phyloP scores from a whole-genome alignment of 2,329 filamentous ascomycete species.

The Truncatella angustata region DNA sequence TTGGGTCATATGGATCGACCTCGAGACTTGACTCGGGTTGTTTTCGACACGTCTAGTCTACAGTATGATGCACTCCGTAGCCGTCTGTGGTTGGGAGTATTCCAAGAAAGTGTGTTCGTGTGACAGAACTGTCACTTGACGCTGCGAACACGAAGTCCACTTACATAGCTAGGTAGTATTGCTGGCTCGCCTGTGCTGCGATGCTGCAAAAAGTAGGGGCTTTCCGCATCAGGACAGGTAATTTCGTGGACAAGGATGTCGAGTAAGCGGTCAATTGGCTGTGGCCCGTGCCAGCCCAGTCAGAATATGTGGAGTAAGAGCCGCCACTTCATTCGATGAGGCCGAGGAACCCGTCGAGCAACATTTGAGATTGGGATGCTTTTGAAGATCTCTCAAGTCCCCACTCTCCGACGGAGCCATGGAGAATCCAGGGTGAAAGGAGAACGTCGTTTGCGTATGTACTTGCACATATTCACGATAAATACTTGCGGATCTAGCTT shows the following conservation, averaged over 20 bases:
- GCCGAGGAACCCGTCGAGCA: neutral
- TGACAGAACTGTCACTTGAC: neutral
- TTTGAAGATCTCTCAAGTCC: slow-evolving; percentile 2
- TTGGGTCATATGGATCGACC: no score
- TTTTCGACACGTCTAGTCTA: no score
- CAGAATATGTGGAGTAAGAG: neutral
- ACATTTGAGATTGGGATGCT: neutral
- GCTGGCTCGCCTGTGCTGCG: neutral
- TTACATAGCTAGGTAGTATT: neutral
- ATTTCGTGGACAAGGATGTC: neutral
- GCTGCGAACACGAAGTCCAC: neutral
- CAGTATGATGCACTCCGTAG: neutral
- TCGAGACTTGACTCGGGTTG: no score
- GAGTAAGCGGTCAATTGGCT: slow-evolving; percentile 9
- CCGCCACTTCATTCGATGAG: neutral
- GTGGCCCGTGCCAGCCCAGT: slow-evolving; percentile 7
- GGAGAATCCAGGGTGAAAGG: no score
- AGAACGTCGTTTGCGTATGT: no score
- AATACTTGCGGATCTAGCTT: no score
- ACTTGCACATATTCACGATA: no score
- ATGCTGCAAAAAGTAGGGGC: slow-evolving; percentile 6
- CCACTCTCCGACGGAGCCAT: no score
- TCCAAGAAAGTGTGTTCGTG: no score
- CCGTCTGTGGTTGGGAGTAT: no score
- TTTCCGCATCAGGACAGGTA: slow-evolving; percentile 5